phyloP scores from a whole-genome alignment of 2,329 filamentous ascomycete species.

The Pseudocercospora fuligena region DNA sequence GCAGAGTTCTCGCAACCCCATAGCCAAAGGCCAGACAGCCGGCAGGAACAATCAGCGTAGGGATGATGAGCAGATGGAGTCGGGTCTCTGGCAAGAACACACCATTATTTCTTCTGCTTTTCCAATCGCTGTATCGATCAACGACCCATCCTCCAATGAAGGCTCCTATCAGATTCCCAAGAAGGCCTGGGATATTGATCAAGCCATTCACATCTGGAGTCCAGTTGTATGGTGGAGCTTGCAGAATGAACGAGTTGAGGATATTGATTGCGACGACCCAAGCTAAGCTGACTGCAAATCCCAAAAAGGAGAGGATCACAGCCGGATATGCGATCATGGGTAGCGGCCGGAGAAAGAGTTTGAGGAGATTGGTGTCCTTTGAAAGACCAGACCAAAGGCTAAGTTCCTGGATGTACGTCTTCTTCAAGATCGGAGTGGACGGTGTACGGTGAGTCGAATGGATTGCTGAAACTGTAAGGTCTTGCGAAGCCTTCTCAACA shows the following conservation, averaged over 20 bases:
- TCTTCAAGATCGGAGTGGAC: slow-evolving; percentile 33
- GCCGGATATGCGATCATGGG: slow-evolving; percentile 46
- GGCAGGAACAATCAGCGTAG: slow-evolving; percentile 48
- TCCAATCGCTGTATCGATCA: slow-evolving; percentile 50
- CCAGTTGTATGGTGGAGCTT: slow-evolving; percentile 47
- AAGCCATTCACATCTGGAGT: slow-evolving; percentile 44
- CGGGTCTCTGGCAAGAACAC: slow-evolving; percentile 54
- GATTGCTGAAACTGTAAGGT: slow-evolving; percentile 13
- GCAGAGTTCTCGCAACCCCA: slow-evolving; percentile 46
- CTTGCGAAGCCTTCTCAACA: slow-evolving; percentile 22
- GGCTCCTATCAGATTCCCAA: slow-evolving; percentile 52
- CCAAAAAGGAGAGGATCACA: slow-evolving; percentile 45
- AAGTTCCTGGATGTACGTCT: slow-evolving; percentile 43
- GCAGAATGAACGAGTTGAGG: slow-evolving; percentile 46
- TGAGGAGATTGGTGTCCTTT: slow-evolving; percentile 39
- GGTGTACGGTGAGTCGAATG: slow-evolving; percentile 11
- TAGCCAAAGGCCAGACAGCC: slow-evolving; percentile 54
- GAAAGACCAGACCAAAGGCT: slow-evolving; percentile 42
- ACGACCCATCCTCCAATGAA: slow-evolving; percentile 51
- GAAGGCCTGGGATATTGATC: slow-evolving; percentile 47
- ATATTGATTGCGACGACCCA: slow-evolving; percentile 48
- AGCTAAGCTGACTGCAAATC: slow-evolving; percentile 45
- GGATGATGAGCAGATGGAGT: slow-evolving; percentile 48
- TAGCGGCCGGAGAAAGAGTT: slow-evolving; percentile 45
- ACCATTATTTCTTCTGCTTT: slow-evolving; percentile 47